phyloP scores from a whole-genome alignment of 352 stramenopile species.

The Pythium folliculosum region DNA sequence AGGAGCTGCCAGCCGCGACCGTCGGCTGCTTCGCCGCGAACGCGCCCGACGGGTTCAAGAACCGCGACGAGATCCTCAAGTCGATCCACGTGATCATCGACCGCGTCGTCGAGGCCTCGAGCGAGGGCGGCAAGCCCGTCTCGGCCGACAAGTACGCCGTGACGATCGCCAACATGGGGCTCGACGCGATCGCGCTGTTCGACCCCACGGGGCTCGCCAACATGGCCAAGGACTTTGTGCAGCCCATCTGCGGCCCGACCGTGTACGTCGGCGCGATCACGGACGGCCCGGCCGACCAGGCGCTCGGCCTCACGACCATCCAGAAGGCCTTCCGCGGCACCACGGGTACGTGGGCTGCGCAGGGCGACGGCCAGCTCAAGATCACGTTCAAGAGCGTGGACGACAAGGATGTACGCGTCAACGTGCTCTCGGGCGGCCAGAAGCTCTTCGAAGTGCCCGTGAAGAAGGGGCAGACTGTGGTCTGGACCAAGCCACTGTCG shows the following conservation, averaged over 20 bases:
- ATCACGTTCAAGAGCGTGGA: constrained; percentile 51
- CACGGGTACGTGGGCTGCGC: constrained; percentile 43
- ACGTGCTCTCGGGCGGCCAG: constrained; percentile 53
- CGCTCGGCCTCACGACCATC: constrained; percentile 44
- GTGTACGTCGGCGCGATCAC: constrained; percentile 50
- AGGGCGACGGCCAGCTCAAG: constrained; percentile 41
- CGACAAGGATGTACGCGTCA: constrained; percentile 51
- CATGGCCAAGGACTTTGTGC: constrained; percentile 50
- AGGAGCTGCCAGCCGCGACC: constrained; percentile 49
- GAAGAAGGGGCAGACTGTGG: constrained; percentile 35
- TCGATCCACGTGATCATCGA: constrained; percentile 52
- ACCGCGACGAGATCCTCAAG: constrained; percentile 45
- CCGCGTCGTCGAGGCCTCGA: constrained; percentile 43
- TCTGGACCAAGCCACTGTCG: constrained; percentile 38
- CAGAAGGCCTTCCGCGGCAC: constrained; percentile 47
- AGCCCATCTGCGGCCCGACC: constrained; percentile 56
- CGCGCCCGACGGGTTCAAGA: constrained; percentile 18
- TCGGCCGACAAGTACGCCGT: constrained; percentile 42
- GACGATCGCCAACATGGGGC: constrained; percentile 45
- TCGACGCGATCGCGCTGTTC: constrained; percentile 47
- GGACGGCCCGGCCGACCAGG: constrained; percentile 43
- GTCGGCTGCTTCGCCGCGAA: constrained; percentile 41
- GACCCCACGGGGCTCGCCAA: constrained; percentile 44
- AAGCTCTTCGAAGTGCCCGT: constrained; percentile 46
- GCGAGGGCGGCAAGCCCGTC: constrained; percentile 42